Conservation (phyloP, 192 early-diverging fungal species). For the Coemansia sp. region DNA sequence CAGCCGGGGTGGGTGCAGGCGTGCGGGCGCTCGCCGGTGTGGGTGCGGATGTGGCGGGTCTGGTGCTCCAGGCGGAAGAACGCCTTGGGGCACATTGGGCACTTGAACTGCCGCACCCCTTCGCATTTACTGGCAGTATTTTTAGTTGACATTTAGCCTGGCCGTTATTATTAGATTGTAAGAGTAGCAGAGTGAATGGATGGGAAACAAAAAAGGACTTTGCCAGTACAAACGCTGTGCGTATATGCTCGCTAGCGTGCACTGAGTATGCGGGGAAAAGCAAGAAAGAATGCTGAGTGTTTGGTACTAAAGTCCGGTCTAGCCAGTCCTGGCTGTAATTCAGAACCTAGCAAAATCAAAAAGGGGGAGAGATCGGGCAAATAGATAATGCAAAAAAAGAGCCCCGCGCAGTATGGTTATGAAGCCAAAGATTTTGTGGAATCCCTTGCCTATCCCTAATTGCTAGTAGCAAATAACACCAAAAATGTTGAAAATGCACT, state of each 20-base stretch:
- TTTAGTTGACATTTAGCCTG: conserved; percentile 25
- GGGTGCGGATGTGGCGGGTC: conserved; percentile 76
- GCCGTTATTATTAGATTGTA: too few relatives aligned
- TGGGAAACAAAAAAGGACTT: not conserved
- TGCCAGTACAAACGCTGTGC: not conserved
- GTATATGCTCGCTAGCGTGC: not conserved
- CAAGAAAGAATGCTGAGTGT: conserved; percentile 4
- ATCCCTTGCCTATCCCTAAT: conserved; percentile 7
- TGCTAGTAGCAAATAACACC: conserved; percentile 24
- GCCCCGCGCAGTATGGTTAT: conserved; percentile 22
- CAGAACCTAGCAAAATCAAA: not conserved
- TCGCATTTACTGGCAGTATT: conserved; percentile 44
- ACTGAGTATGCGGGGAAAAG: conserved; percentile 7
- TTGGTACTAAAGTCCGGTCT: not conserved
- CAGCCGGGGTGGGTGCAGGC: conserved; percentile 74
- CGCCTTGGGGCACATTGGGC: conserved; percentile 68
- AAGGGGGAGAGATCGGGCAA: conserved; percentile 11
- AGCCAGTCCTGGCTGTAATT: too few relatives aligned
- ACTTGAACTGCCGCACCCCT: conserved; percentile 61
- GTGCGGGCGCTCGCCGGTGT: conserved; percentile 84
- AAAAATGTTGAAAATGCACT: conserved; percentile 3
- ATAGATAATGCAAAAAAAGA: conserved; percentile 13
- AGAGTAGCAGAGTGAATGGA: not conserved
- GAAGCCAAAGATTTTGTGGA: conserved; percentile 2
- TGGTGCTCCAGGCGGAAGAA: conserved; percentile 77